Evolutionary conservation across 768 basidiomycete species (phyloP), one percentile per base, ranked within the genome.

Genomic region (Suillus sp.): DNA sequence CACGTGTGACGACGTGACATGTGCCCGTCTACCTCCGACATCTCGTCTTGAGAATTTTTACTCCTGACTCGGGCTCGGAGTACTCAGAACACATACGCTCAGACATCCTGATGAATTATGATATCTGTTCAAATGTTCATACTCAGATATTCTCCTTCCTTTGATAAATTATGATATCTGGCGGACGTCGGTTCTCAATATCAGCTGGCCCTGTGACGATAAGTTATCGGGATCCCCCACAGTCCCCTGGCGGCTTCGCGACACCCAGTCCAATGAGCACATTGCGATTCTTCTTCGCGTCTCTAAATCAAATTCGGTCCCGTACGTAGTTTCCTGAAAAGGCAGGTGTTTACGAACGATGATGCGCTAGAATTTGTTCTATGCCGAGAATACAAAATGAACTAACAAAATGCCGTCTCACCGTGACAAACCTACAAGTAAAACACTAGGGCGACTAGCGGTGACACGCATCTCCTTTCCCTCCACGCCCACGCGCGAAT

Each of bases 291-390:
- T 27, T 25, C 14, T 25, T 48, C 47, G 45, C n/a, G 22, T 40
- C 38, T 40, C 16, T 30, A 20, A 51, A 32, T 34, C 35, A 34
- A 30, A 59, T 58, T 61, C 22, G 37, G 40, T 59, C 13, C 57
- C 40, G 60, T 62, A 63, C 20, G 54, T 22, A 10, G 2, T 55
- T 59, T 65, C 74, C 60, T 56, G 55, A 72, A 69, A 59, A 68
- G 74, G 74, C 60, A 74, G 58, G 65, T 62, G 4, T 75, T 75
- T 75, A 77, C 68, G 75, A 75, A 77, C 72, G 43, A 67, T 34
- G 37, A 38, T 62, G 48, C 45, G 63, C 68, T 66, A 64, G 64
- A 56, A 64, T 61, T 62, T 45, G 62, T 58, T 60, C 48, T 42
- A 62, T 61, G 57, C 59, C 69, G 68, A 74, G 64, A 67, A 56